These are phyloP conservation scores for Trichoderma sp. DNA, from an alignment of 2,329 filamentous ascomycete species.

Conservation along the genomic window DNA sequence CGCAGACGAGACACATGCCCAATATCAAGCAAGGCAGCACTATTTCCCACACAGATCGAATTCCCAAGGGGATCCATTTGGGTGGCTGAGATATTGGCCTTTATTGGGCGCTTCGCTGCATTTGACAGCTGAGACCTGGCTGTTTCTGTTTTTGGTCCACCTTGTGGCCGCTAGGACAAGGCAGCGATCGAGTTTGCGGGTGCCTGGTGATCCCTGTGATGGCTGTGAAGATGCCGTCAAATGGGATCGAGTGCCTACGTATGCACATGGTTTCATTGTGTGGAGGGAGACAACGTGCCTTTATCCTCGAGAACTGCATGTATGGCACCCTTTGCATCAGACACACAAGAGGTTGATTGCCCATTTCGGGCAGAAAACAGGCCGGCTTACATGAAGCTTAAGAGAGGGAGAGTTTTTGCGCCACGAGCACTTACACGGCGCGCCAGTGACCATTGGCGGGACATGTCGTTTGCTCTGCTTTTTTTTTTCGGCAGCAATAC, in stretches of 20 bases:
- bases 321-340: slow-evolving; percentile 1
- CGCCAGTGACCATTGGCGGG: background rate
- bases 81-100: slow-evolving; percentile 3
- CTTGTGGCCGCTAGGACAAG: slow-evolving; percentile 7
- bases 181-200: slow-evolving; percentile 24
- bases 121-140: too few species aligned
- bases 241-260: background rate
- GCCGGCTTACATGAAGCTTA: background rate
- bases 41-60: background rate
- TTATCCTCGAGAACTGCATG: background rate
- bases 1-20: slow-evolving; percentile 3
- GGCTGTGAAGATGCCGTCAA: background rate
- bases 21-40: slow-evolving; percentile 21
- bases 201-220: slow-evolving; percentile 20
- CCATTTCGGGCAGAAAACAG: background rate
- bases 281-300: slow-evolving; percentile 10
- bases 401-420: background rate
- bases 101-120: slow-evolving; percentile 6
- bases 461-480: too few species aligned
- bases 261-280: background rate
- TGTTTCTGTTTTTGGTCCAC: background rate
- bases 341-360: background rate
- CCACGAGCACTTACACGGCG: background rate
- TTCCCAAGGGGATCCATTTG: background rate
- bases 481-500: too few species aligned